Conservation (phyloP, 2,329 filamentous ascomycete genomes). For the Chrysoporthe austroafricana region DNA sequence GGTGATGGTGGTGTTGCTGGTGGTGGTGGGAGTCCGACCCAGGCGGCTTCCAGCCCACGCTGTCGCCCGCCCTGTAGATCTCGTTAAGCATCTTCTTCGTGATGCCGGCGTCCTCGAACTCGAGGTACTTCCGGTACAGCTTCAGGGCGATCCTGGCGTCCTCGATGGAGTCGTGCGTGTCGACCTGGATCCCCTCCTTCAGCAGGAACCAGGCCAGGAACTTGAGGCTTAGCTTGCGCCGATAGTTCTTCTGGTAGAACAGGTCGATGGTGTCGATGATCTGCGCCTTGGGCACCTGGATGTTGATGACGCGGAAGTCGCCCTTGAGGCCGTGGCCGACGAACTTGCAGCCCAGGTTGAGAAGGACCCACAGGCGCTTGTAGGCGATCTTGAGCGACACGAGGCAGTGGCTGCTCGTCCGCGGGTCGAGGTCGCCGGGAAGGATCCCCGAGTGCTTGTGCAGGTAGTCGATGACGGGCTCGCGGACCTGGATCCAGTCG, state of each 20-base stretch:
- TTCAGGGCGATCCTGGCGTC: slow-evolving; percentile 90
- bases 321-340: slow-evolving; percentile 91
- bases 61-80: slow-evolving; percentile 65
- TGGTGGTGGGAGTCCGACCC: slow-evolving; percentile 2
- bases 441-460: slow-evolving; percentile 94
- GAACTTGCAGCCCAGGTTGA: slow-evolving; percentile 93
- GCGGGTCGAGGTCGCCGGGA: slow-evolving; percentile 79
- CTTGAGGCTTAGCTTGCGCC: slow-evolving; percentile 86
- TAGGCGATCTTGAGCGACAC: slow-evolving; percentile 89
- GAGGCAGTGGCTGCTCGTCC: slow-evolving; percentile 78
- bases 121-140: slow-evolving; percentile 85
- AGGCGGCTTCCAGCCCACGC: slow-evolving; percentile 24
- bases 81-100: slow-evolving; percentile 83
- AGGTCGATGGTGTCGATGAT: slow-evolving; percentile 93
- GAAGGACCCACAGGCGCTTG: slow-evolving; percentile 95
- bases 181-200: slow-evolving; percentile 90
- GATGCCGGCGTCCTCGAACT: slow-evolving; percentile 85
- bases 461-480: slow-evolving; percentile 92
- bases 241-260: slow-evolving; percentile 79
- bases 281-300: slow-evolving; percentile 87
- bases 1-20: neutral
- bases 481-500: slow-evolving; percentile 91
- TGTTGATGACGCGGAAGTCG: slow-evolving; percentile 98
- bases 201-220: slow-evolving; percentile 92
- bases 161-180: slow-evolving; percentile 93